Percentiles rank a stretch among this genome's conserved stretches.
phyloP scores from a whole-genome alignment of 225 moss, liverwort and hornwort species.

The Pseudisothecium myosuroides region DNA sequence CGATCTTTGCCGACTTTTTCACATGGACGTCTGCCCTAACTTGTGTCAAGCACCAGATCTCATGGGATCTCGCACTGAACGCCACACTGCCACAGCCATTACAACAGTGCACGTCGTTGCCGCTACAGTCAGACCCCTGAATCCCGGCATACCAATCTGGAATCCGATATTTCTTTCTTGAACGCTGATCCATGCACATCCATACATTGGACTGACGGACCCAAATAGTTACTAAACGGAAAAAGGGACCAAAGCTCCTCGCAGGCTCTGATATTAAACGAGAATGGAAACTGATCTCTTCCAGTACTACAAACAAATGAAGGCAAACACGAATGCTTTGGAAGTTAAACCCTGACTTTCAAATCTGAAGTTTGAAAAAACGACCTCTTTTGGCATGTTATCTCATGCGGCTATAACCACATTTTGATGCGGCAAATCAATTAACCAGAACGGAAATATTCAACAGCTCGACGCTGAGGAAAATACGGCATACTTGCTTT shows the following conservation, averaged over 20 bases:
- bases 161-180: background rate
- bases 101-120: background rate
- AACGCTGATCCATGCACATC: background rate
- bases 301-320: background rate
- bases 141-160: background rate
- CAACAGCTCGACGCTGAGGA: background rate
- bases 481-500: background rate
- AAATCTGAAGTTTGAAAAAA: background rate
- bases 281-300: background rate
- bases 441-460: background rate
- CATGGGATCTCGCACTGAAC: background rate
- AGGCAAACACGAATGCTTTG: background rate
- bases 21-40: too few relatives aligned
- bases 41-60: background rate
- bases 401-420: background rate
- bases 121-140: background rate
- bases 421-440: background rate
- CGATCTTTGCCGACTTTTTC: too few relatives aligned
- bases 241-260: background rate
- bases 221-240: background rate
- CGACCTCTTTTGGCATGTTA: background rate
- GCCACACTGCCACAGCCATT: background rate
- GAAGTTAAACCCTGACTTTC: background rate
- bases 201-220: background rate
- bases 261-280: background rate